Evolutionary conservation across 1,284 basidiomycete genomes (phyloP).

Genomic region (Lentinula novae-zelandiae): DNA sequence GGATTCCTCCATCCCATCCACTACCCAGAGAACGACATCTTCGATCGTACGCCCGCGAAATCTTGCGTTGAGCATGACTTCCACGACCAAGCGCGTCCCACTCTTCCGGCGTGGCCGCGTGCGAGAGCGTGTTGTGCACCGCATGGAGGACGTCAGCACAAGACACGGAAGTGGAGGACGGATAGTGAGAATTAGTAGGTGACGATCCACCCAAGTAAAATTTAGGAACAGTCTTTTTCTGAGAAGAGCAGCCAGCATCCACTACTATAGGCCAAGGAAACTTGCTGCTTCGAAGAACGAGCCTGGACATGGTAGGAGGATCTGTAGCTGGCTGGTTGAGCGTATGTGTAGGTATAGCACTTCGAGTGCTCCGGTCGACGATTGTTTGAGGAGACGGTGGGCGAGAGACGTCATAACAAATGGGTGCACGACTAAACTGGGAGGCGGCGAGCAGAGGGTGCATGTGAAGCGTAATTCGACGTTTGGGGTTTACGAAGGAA

Average conservation of each 20-base stretch:
- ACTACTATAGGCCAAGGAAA: constrained; percentile 62
- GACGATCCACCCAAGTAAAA: constrained; percentile 25
- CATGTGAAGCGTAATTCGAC: constrained; percentile 45
- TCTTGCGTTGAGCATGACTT: constrained; percentile 47
- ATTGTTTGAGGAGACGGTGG: constrained; percentile 57
- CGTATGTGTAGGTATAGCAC: constrained; percentile 52
- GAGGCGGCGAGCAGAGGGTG: constrained; percentile 59
- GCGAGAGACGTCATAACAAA: constrained; percentile 57
- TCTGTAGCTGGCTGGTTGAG: constrained; percentile 64
- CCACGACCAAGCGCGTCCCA: constrained; percentile 59
- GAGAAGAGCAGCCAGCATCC: constrained; percentile 13
- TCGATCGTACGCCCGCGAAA: constrained; percentile 59
- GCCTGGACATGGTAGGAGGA: constrained; percentile 45
- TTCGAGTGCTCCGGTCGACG: constrained; percentile 49
- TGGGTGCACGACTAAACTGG: constrained; percentile 49
- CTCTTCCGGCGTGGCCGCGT: constrained; percentile 57
- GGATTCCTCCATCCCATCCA: constrained; percentile 65
- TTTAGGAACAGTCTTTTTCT: constrained; percentile 11
- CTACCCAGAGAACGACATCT: constrained; percentile 58
- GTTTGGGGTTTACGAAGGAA: constrained; percentile 35
- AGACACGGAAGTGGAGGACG: constrained; percentile 38
- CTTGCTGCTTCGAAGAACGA: constrained; percentile 53
- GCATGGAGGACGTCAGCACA: constrained; percentile 63
- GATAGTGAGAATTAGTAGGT: constrained; percentile 20
- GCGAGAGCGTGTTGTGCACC: constrained; percentile 51